These are phyloP conservation scores for Mycena sp. DNA, from an alignment of 1,284 basidiomycete genomes.

Conservation along the genomic window DNA sequence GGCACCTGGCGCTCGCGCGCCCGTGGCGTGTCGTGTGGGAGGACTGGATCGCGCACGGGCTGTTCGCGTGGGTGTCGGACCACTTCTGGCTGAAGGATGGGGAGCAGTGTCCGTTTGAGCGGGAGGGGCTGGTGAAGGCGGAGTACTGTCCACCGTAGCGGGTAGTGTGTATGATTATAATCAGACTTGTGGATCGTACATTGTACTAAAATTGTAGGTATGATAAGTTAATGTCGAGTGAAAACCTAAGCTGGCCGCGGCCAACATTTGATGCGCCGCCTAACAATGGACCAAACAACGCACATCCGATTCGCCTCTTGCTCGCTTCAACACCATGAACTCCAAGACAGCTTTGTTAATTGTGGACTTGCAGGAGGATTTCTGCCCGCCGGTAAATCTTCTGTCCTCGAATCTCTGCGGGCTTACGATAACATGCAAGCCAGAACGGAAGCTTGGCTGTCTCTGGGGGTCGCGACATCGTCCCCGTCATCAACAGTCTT, in stretches of 20 bases:
- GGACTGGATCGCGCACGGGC: slow-evolving; percentile 32
- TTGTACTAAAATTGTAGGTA: too few relatives aligned
- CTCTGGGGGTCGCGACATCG: slow-evolving; percentile 51
- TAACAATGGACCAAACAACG: too few relatives aligned
- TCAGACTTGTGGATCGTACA: too few relatives aligned
- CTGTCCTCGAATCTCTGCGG: neutral
- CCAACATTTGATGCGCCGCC: too few relatives aligned
- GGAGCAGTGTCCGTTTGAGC: slow-evolving; percentile 26
- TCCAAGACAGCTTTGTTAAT: slow-evolving; percentile 33
- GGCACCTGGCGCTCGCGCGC: slow-evolving; percentile 27
- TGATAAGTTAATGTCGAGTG: too few relatives aligned
- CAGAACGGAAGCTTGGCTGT: slow-evolving; percentile 59
- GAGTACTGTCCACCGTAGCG: neutral
- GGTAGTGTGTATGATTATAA: too few relatives aligned
- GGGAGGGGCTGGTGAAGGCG: slow-evolving; percentile 28
- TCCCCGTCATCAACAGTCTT: slow-evolving; percentile 50
- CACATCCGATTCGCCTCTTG: too few relatives aligned
- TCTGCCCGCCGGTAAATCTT: slow-evolving; percentile 34
- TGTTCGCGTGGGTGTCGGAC: slow-evolving; percentile 33
- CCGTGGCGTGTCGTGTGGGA: slow-evolving; percentile 33
- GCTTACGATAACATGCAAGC: neutral
- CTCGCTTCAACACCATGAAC: neutral
- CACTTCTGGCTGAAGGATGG: slow-evolving; percentile 30
- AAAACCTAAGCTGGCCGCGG: too few relatives aligned
- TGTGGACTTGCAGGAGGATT: slow-evolving; percentile 57